A percentile compares a stretch with the other conserved stretches of the same genome.
These are phyloP conservation scores for Bifiguratus adelaidae DNA, from an alignment of 192 early-diverging fungal genomes.

Conservation along the genomic window DNA sequence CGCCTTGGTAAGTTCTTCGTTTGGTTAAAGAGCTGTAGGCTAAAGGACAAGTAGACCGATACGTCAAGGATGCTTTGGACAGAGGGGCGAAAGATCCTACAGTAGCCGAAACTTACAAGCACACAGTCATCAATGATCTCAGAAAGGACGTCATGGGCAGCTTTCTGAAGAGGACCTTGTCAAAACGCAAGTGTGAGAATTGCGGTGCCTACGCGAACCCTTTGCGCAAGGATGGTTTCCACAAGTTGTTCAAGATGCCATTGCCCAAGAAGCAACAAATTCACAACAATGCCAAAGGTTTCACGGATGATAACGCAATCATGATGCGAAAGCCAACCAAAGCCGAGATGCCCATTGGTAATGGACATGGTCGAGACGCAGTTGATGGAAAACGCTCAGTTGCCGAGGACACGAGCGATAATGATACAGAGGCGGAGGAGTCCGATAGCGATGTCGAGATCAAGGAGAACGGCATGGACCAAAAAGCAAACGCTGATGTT, in stretches of 20 bases:
- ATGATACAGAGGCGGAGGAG: conserved; percentile 11
- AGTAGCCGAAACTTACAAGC: conserved; percentile 27
- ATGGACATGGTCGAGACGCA: not conserved
- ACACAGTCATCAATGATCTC: conserved; percentile 39
- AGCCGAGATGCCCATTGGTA: not conserved
- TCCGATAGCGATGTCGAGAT: conserved; percentile 20
- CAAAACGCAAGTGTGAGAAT: conserved; percentile 46
- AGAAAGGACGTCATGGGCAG: conserved; percentile 34
- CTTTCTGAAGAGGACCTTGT: conserved; percentile 29
- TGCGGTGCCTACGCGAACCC: conserved; percentile 53
- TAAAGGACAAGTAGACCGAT: no score
- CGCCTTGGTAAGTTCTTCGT: conserved; percentile 28
- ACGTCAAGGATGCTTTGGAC: conserved; percentile 32
- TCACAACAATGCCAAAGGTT: conserved; percentile 42
- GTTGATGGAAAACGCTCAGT: not conserved
- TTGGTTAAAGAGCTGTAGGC: no score
- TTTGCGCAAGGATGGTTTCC: conserved; percentile 68
- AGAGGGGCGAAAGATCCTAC: conserved; percentile 12
- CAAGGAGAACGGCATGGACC: conserved; percentile 9
- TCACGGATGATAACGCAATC: conserved; percentile 16
- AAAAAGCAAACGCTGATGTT: conserved; percentile 7
- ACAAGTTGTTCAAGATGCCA: conserved; percentile 77
- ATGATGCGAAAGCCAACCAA: not conserved
- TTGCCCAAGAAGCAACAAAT: conserved; percentile 53
- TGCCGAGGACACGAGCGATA: not conserved